phyloP scores from a whole-genome alignment of 108 stramenopile species.

The Pseudonitzschia delicatissima region DNA sequence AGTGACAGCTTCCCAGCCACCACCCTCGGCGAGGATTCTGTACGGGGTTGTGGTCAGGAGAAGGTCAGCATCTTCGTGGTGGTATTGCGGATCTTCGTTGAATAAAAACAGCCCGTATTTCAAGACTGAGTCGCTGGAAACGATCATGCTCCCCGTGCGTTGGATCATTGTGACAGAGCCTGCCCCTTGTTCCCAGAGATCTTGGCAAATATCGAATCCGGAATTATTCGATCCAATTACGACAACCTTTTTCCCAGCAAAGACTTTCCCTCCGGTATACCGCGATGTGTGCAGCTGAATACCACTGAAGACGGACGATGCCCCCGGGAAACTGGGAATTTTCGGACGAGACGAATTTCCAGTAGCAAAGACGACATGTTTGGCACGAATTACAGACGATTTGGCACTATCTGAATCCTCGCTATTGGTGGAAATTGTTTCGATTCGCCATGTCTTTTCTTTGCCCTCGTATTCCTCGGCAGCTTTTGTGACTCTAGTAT shows the following conservation, averaged over 20 bases:
- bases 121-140: slow-evolving; percentile 20
- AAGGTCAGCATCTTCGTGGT: slow-evolving; percentile 34
- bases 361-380: slow-evolving; percentile 32
- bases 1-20: slow-evolving; percentile 18
- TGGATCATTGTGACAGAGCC: slow-evolving; percentile 25
- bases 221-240: slow-evolving; percentile 85
- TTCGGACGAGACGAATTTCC: slow-evolving; percentile 24
- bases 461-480: neutral
- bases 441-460: neutral
- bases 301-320: slow-evolving; percentile 16
- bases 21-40: slow-evolving; percentile 10
- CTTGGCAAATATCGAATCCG: slow-evolving; percentile 56
- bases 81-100: slow-evolving; percentile 15
- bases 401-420: neutral
- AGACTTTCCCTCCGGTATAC: slow-evolving; percentile 6
- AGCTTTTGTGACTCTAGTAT: slow-evolving; percentile 2
- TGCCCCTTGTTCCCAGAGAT: slow-evolving; percentile 32
- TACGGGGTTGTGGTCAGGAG: slow-evolving; percentile 22
- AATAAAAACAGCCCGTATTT: slow-evolving; percentile 14
- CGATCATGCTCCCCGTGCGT: slow-evolving; percentile 15
- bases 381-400: neutral
- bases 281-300: slow-evolving; percentile 22
- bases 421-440: neutral
- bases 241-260: slow-evolving; percentile 42
- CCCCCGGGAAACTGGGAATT: slow-evolving; percentile 22